A percentile compares a stretch with the other conserved stretches of the same genome.
Evolutionary conservation across 129 eudicot genomes (phyloP).

Genomic region (Escallonia herrerae): DNA sequence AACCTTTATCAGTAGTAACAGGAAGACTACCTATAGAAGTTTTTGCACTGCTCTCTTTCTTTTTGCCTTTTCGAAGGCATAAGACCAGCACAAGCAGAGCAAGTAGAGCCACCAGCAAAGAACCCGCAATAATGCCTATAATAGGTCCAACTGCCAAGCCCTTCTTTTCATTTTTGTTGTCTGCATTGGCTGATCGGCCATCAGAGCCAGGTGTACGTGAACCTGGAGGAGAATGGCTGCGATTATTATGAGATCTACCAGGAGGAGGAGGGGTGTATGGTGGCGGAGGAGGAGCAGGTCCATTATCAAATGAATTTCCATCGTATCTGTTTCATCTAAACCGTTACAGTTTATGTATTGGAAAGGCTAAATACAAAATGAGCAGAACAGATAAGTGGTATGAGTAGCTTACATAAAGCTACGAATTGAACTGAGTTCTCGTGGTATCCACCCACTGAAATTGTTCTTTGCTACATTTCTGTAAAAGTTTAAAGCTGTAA

Average conservation of each 20-base stretch:
- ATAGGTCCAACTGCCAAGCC: conserved; percentile 55
- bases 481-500: conserved; percentile 15
- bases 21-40: conserved; percentile 49
- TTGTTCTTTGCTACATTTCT: conserved; percentile 90
- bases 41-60: conserved; percentile 34
- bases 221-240: conserved; percentile 35
- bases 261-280: conserved; percentile 87
- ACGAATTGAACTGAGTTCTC: conserved; percentile 66
- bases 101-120: conserved; percentile 40
- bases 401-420: conserved; percentile 51
- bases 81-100: conserved; percentile 46
- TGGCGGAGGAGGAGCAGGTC: conserved; percentile 99
- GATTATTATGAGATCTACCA: conserved; percentile 51
- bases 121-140: conserved; percentile 67
- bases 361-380: too few species aligned
- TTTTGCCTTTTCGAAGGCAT: conserved; percentile 48
- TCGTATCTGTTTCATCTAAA: conserved; percentile 48
- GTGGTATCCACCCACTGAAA: conserved; percentile 93
- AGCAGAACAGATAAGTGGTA: too few species aligned
- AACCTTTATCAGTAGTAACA: conserved; percentile 54
- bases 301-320: conserved; percentile 83
- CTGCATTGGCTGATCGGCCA: conserved; percentile 22
- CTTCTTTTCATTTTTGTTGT: conserved; percentile 31
- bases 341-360: background rate
- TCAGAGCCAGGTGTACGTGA: conserved; percentile 42